Base-by-base conservation (phyloP, 1,139 yeast species). In the Protomyces inouyei region DNA sequence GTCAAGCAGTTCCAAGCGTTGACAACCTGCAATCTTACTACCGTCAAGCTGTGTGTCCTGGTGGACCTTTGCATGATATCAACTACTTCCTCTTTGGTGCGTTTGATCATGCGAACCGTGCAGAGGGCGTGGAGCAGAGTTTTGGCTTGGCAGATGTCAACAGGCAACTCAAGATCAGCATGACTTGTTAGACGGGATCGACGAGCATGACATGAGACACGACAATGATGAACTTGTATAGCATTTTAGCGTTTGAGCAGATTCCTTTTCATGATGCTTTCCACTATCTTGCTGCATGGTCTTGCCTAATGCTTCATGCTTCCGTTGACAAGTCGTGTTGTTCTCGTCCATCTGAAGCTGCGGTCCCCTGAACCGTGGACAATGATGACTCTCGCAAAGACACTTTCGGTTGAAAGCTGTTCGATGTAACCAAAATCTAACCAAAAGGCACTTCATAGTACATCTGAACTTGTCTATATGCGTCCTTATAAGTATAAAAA, bases 1-100 rank as follows among this genome's bases (percentile, higher is more conserved):
- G 85, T 74, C 67, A 52, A 48, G 67, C 73, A 8, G 69, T 65
- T 9, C 97, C 98, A 72, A 76, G 85, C 72, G 81, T 84, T 66
- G 80, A 76, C 57, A 90, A 89, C 73, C 97, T 98, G 67, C 80
- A 81, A 74, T 76, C 77, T 72, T 91, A 81, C 84, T 93, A 95
- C 95, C 32, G 36, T 8, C 32, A 32, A 53, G 28, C 52, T 25
- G 51, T 45, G 54, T 56, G 60, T n/a, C 23, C 23, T n/a, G 23
- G 23, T 18, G 60, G 60, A 9, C 60, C 60, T 3, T 45, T 56
- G 12, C 10, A 18, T 5, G 37, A 18, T n/a, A 14, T 38, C 16
- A 52, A 52, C 32, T 28, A 16, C n/a, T 57, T 51, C 38, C 52
- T 55, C 56, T 57, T 57, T 28, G 40, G 37, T 5, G 61, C 55